Evolutionary conservation across 2,329 filamentous ascomycete genomes (phyloP), one percentile per base, ranked within the genome.

Genomic region (Pseudocercospora fijiensis): DNA sequence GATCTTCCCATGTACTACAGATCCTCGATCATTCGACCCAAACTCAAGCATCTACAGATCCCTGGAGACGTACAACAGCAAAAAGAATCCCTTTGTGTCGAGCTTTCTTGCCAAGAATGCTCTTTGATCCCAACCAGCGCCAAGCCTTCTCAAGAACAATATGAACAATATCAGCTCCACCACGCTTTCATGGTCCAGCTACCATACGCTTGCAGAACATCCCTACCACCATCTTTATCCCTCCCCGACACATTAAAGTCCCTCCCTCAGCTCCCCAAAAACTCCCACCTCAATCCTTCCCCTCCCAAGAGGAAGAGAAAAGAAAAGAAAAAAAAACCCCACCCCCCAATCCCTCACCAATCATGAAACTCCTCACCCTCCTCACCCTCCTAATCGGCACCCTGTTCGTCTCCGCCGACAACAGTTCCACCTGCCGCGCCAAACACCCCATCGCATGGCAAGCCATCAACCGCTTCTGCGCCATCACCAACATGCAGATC

Each of bases 401-500:
- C 6, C 4, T 57, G 20, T n/a, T 41, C 16, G 55, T 45, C 18
- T 30, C 55, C 43, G 55, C 55, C 16, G 55, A 41, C 20, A 37
- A 57, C 55, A 57, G 37, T 22, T 30, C 22, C 28, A 45, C 37
- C 33, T 57, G 55, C 30, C 18, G 26, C 10, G 16, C 28, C 9
- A 41, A 57, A 28, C 55, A 57, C 27, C 55, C 55, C 10, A 20
- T 43, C 0, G 55, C 37, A 3, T 57, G 37, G 30, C 16, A 26
- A 5, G 55, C 55, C n/a, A 57, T 57, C 33, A 57, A 57, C 33
- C 55, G 55, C 18, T 57, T 57, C 55, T 57, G 55, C 33, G 55
- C 55, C 30, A 43, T 57, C 18, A 22, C 18, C 20, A 57, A 43
- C 55, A 4, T 57, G 18, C 16, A 24, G 8, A 13, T 57, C 13